These are phyloP conservation scores for Tetrahymena thermophila DNA, from an alignment of 73 alveolate species.

Conservation along the genomic window DNA sequence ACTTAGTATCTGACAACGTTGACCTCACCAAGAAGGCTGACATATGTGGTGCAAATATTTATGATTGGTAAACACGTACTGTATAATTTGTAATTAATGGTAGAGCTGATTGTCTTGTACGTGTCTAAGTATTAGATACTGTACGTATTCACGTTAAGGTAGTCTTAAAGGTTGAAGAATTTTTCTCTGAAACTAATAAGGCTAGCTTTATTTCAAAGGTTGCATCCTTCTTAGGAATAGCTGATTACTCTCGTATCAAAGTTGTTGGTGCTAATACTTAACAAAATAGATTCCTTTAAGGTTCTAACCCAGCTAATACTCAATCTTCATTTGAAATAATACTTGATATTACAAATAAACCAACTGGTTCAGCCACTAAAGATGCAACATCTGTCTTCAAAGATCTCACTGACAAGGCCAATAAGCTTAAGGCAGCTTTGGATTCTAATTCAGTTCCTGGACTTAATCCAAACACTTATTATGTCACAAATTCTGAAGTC, in stretches of 20 bases:
- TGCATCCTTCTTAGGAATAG: neutral
- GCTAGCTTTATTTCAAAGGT: neutral
- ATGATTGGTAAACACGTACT: slow-evolving; percentile 20
- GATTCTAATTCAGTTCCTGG: neutral
- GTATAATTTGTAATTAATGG: slow-evolving; percentile 28
- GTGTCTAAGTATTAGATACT: neutral
- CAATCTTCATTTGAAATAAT: neutral
- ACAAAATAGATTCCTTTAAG: neutral
- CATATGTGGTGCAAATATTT: slow-evolving; percentile 39
- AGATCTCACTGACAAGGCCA: neutral
- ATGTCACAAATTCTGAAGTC: neutral
- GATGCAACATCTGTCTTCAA: neutral
- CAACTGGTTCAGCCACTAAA: neutral
- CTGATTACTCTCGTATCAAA: neutral
- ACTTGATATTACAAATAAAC: neutral
- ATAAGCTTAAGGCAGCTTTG: neutral
- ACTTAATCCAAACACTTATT: neutral
- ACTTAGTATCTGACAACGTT: neutral
- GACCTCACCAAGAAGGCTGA: slow-evolving; percentile 10
- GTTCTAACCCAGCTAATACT: too few relatives aligned
- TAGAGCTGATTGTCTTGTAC: neutral
- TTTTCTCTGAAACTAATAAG: neutral
- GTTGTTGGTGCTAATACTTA: neutral
- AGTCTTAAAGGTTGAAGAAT: neutral
- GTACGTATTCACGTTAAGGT: neutral